Conservation (phyloP, 768 basidiomycete genomes). For the Russula abietina region DNA sequence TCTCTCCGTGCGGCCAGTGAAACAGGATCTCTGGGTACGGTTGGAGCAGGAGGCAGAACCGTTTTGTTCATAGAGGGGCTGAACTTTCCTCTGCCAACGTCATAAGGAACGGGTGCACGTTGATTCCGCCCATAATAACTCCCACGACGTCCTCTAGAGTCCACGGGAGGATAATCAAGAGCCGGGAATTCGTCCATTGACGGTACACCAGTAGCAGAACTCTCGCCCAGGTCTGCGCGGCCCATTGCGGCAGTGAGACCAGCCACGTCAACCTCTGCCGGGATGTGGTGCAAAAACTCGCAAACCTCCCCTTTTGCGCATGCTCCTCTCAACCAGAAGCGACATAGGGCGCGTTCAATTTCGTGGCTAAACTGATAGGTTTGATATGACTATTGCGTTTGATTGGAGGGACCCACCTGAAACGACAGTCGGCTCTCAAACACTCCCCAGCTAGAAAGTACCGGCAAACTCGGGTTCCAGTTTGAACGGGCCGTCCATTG, state of each 20-base stretch:
- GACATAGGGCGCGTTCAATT: conserved; percentile 86
- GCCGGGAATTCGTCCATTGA: conserved; percentile 69
- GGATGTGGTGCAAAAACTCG: conserved; percentile 92
- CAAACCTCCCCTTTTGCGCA: conserved; percentile 95
- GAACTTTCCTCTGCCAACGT: conserved; percentile 86
- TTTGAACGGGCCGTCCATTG: conserved; percentile 51
- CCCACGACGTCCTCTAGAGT: conserved; percentile 38
- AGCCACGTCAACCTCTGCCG: conserved; percentile 76
- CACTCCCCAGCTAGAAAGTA: conserved; percentile 98
- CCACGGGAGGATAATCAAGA: conserved; percentile 39
- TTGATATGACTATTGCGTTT: neutral
- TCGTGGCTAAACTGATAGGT: conserved; percentile 61
- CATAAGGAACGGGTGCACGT: conserved; percentile 47
- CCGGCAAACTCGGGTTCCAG: conserved; percentile 81
- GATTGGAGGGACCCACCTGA: conserved; percentile 59
- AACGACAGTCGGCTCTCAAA: conserved; percentile 91
- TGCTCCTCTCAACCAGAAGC: conserved; percentile 96
- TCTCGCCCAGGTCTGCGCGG: conserved; percentile 50
- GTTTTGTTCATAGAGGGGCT: conserved; percentile 82
- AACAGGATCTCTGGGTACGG: conserved; percentile 31
- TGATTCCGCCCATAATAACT: conserved; percentile 36
- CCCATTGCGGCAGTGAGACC: conserved; percentile 62
- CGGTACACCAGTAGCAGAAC: conserved; percentile 34
- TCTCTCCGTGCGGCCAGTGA: conserved; percentile 49
- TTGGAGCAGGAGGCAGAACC: conserved; percentile 32